Percentiles rank a stretch among this genome's conserved stretches.
These are phyloP conservation scores for Phytopythium delawarense DNA, from an alignment of 352 stramenopile genomes.

Conservation along the genomic window DNA sequence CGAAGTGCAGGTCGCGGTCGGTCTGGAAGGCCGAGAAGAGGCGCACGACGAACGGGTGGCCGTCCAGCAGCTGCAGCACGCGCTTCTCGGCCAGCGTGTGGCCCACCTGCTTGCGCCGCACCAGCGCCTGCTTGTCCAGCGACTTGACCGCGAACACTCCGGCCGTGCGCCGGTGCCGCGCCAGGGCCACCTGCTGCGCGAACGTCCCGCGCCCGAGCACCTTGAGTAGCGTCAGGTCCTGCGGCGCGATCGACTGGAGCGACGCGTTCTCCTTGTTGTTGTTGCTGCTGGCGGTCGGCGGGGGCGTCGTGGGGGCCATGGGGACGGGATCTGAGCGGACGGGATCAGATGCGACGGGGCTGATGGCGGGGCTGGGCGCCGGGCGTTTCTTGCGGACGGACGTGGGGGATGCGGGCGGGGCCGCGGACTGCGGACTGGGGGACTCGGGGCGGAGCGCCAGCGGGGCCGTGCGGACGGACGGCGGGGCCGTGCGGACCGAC, in stretches of 20 bases:
- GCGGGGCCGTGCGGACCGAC: neutral
- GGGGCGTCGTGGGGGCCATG: neutral
- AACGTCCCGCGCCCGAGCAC: constrained; percentile 85
- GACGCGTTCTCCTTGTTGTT: neutral
- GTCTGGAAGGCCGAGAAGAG: constrained; percentile 75
- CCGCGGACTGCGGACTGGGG: neutral
- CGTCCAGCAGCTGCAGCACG: constrained; percentile 55
- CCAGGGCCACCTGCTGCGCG: constrained; percentile 75
- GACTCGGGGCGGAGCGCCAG: neutral
- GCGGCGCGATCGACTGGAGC: constrained; percentile 34
- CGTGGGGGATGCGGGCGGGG: neutral
- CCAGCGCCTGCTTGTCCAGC: constrained; percentile 69
- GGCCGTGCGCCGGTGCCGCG: constrained; percentile 44
- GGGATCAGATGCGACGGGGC: neutral
- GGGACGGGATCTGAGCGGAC: neutral
- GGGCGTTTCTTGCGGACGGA: constrained; percentile 1
- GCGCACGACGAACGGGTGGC: constrained; percentile 78
- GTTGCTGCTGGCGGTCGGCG: too few species aligned
- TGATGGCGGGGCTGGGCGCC: neutral
- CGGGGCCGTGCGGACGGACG: neutral
- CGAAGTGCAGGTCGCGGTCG: constrained; percentile 71
- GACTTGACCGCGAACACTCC: constrained; percentile 79
- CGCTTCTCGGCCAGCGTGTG: constrained; percentile 81
- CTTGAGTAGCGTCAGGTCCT: constrained; percentile 75
- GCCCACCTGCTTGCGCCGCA: constrained; percentile 70